Conservation (phyloP, 139 green algal species). For the Pleodorina starrii region DNA sequence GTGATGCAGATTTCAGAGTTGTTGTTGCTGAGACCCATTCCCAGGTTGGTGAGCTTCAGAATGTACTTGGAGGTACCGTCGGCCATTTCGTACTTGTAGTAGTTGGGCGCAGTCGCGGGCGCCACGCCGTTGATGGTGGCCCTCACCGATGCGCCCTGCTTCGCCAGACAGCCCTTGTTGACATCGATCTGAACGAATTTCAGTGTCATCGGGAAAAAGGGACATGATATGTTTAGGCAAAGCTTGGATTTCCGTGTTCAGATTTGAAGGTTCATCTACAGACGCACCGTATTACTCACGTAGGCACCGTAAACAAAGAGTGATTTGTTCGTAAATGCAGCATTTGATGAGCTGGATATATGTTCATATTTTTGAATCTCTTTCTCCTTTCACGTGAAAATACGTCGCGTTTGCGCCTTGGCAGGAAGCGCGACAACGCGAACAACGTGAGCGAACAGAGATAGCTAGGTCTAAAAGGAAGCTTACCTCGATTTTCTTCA, state of each 20-base stretch:
- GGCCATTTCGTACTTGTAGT: background rate
- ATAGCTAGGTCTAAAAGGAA: background rate
- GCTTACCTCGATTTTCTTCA: conserved; percentile 8
- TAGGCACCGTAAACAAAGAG: background rate
- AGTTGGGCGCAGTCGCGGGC: background rate
- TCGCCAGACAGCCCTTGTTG: background rate
- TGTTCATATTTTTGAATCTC: background rate
- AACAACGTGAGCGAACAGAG: too few species aligned
- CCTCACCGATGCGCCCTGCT: background rate
- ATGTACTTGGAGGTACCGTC: background rate
- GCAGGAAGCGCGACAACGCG: too few species aligned
- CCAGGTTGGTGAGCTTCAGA: background rate
- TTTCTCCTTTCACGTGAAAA: background rate
- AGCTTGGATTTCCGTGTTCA: background rate
- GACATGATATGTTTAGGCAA: background rate
- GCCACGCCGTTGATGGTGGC: background rate
- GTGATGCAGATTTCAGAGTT: background rate
- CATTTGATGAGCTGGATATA: background rate
- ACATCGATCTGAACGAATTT: background rate
- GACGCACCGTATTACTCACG: background rate
- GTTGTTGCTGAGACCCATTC: background rate
- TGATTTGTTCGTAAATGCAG: background rate
- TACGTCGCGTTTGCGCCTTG: too few species aligned
- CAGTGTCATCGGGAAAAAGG: background rate
- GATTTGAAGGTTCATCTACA: background rate